Evolutionary conservation across 148 eudicot genomes (phyloP), one percentile per base, ranked within the genome.

Genomic region (Chenopodium formosanum): DNA sequence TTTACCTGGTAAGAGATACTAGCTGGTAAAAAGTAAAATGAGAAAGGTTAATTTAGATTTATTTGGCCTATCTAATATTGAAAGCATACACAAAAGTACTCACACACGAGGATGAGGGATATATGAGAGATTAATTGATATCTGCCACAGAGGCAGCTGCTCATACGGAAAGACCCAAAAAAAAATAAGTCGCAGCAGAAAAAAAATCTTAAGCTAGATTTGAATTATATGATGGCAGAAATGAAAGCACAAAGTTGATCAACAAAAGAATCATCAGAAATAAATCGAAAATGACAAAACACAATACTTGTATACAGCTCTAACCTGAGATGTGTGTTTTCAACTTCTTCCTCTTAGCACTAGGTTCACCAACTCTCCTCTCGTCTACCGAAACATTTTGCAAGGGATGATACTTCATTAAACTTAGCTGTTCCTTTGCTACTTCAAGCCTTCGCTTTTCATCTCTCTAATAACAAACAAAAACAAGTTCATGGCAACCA

Each of bases 401-500:
- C 82, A 93, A 82, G 20, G 98, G 98, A 82, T 91, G 96, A 85
- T 93, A 93, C 52, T 84, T 86, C 85, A 90, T 76, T 14, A 91
- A 90, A 56, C 75, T 76, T 74, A 93, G 76, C 62, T 81, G 86
- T 50, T 88, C 92, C 76, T 86, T 88, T 47, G 91, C 89, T 80
- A 81, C 88, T 40, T 90, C 86, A 74, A 90, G 91, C 86, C 93
- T 90, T 82, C 60, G 83, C 76, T 82, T 88, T 86, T 90, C 96
- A 82, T 92, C 88, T 85, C 78, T 88, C 98, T 95, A 88, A 73
- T 74, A 83, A 70, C 75, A 76, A 50, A 63, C 9, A 81, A 46
- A 60, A 3, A 77, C 3, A 50, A 56, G 50, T 32, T 37, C 50
- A 73, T 23, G 66, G 56, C 23, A 70, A 74, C 34, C 34, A 58